Percentiles rank a stretch among this genome's conserved stretches.
Evolutionary conservation across 129 eudicot genomes (phyloP).

Genomic region (sunflower (Helianthus annuus)): HanXRQr2.0-SUNRISE NC_035436.2:186996091-186996590

Average conservation of each 20-base stretch:
- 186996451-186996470: slow-evolving; percentile 93
- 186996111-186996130: slow-evolving; percentile 33
- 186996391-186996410: slow-evolving; percentile 78
- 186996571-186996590: slow-evolving; percentile 97
- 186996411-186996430: slow-evolving; percentile 72
- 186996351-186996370: slow-evolving; percentile 62
- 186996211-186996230: slow-evolving; percentile 99
- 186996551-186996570: slow-evolving; percentile 27
- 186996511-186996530: neutral
- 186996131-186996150: slow-evolving; percentile 41
- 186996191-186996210: slow-evolving; percentile 93
- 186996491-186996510: neutral
- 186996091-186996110: slow-evolving; percentile 34
- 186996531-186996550: slow-evolving; percentile 3
- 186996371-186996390: slow-evolving; percentile 62
- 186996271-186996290: slow-evolving; percentile 61
- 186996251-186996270: slow-evolving; percentile 86
- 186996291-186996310: slow-evolving; percentile 77
- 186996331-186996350: slow-evolving; percentile 73
- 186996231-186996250: slow-evolving; percentile 93
- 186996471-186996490: slow-evolving; percentile 87
- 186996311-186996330: slow-evolving; percentile 80
- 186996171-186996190: slow-evolving; percentile 91
- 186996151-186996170: slow-evolving; percentile 43
- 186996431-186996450: slow-evolving; percentile 96